phyloP scores from a whole-genome alignment of 495 filamentous ascomycete genomes.

The Schizothecium vesticola region DNA sequence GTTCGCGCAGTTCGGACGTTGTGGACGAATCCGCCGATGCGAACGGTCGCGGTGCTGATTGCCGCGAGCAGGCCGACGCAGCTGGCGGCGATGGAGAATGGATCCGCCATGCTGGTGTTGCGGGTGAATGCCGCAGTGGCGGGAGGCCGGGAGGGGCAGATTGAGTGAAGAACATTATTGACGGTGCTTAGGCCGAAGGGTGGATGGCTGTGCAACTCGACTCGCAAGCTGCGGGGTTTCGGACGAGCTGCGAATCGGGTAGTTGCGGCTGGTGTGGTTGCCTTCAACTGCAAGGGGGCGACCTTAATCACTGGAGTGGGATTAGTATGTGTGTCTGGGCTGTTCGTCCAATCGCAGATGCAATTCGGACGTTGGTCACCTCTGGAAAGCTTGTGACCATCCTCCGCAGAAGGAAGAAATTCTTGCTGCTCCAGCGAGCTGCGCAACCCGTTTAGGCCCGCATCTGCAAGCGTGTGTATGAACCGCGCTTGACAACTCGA shows the following conservation, averaged over 20 bases:
- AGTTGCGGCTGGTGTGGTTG: background rate
- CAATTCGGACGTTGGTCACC: too few relatives aligned
- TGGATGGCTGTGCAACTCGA: background rate
- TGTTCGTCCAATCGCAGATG: too few relatives aligned
- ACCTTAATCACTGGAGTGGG: too few relatives aligned
- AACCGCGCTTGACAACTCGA: background rate
- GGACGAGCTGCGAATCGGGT: background rate
- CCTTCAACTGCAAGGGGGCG: too few relatives aligned
- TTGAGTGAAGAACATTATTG: background rate
- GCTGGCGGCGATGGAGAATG: constrained; percentile 8
- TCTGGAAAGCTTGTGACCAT: too few relatives aligned
- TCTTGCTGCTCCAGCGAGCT: too few relatives aligned
- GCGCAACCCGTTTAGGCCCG: too few relatives aligned
- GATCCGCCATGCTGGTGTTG: constrained; percentile 5
- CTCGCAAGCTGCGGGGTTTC: background rate
- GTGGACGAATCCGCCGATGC: background rate
- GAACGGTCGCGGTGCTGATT: background rate
- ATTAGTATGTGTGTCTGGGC: too few relatives aligned
- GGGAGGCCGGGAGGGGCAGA: background rate
- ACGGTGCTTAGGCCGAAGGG: background rate
- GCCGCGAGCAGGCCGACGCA: constrained; percentile 5
- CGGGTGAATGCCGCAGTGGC: too few relatives aligned
- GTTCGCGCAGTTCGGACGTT: background rate
- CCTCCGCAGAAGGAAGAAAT: too few relatives aligned
- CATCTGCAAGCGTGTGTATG: background rate